Evolutionary conservation across 1,139 yeast species (phyloP).

Genomic region (Yamadazyma atmosphaerica): DNA sequence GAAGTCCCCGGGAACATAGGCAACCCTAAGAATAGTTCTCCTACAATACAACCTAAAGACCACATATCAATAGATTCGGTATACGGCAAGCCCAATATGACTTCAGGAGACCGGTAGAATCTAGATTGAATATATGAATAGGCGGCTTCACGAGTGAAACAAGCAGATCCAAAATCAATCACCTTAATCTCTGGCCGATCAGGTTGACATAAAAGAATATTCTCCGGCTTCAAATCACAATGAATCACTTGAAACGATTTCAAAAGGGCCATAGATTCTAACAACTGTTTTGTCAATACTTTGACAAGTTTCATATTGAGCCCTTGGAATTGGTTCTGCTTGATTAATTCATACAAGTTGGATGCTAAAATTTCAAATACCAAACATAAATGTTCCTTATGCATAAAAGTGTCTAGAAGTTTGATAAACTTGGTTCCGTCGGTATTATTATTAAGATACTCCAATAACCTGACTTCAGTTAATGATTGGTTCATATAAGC

Average conservation of each 20-base stretch:
- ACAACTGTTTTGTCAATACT: slow-evolving; percentile 72
- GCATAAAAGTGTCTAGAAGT: slow-evolving; percentile 85
- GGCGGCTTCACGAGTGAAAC: slow-evolving; percentile 85
- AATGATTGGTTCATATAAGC: slow-evolving; percentile 90
- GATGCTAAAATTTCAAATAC: slow-evolving; percentile 89
- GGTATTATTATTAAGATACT: slow-evolving; percentile 72
- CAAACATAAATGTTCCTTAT: slow-evolving; percentile 87
- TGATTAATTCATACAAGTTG: slow-evolving; percentile 84
- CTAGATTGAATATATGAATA: slow-evolving; percentile 95
- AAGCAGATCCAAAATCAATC: slow-evolving; percentile 96
- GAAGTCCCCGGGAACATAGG: slow-evolving; percentile 96
- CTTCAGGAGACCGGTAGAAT: slow-evolving; percentile 95
- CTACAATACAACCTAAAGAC: slow-evolving; percentile 96
- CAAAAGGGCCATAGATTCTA: slow-evolving; percentile 77
- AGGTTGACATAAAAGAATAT: slow-evolving; percentile 75
- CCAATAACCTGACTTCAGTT: slow-evolving; percentile 86
- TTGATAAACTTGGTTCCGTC: slow-evolving; percentile 76
- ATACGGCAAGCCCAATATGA: slow-evolving; percentile 84
- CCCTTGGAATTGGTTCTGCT: slow-evolving; percentile 94
- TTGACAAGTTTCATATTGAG: slow-evolving; percentile 78
- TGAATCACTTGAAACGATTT: slow-evolving; percentile 87
- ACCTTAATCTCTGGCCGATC: slow-evolving; percentile 89
- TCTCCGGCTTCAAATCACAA: slow-evolving; percentile 96
- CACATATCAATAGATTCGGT: slow-evolving; percentile 96
- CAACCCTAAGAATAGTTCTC: slow-evolving; percentile 87